A percentile compares a stretch with the other conserved stretches of the same genome.
Conservation (phyloP, 2,329 filamentous ascomycete genomes). For the Trichoderma sp. region DNA sequence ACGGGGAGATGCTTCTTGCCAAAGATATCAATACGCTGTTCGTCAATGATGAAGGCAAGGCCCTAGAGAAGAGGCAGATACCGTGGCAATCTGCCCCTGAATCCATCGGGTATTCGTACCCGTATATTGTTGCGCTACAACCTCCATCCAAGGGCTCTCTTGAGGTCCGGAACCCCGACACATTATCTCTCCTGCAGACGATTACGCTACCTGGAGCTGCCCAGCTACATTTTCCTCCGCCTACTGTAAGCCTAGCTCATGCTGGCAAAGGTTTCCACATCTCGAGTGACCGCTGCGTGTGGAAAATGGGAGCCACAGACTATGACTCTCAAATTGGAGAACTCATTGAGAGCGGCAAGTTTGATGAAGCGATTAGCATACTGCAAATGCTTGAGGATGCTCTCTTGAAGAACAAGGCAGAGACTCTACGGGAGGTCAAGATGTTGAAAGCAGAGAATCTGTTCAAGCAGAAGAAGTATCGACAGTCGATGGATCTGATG, state of each 20-base stretch:
- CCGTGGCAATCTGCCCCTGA: slow-evolving; percentile 88
- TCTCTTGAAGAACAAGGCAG: slow-evolving; percentile 75
- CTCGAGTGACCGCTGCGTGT: slow-evolving; percentile 84
- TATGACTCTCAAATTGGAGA: slow-evolving; percentile 89
- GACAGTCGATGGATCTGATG: slow-evolving; percentile 85
- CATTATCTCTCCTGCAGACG: slow-evolving; percentile 82
- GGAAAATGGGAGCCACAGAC: slow-evolving; percentile 91
- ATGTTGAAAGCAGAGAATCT: slow-evolving; percentile 85
- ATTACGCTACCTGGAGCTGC: slow-evolving; percentile 78
- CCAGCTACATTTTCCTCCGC: slow-evolving; percentile 86
- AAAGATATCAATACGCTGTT: slow-evolving; percentile 97
- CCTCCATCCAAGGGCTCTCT: slow-evolving; percentile 77
- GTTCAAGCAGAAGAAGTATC: slow-evolving; percentile 79
- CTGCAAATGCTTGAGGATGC: slow-evolving; percentile 90
- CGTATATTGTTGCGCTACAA: slow-evolving; percentile 86
- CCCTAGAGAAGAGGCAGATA: slow-evolving; percentile 81
- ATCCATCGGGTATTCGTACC: slow-evolving; percentile 92
- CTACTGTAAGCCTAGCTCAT: slow-evolving; percentile 90
- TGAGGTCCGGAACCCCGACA: slow-evolving; percentile 90
- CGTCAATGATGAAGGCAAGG: slow-evolving; percentile 77
- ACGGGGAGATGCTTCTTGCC: slow-evolving; percentile 87
- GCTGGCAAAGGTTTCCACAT: slow-evolving; percentile 95
- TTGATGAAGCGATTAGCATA: slow-evolving; percentile 90
- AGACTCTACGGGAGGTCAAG: slow-evolving; percentile 79
- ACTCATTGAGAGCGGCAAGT: slow-evolving; percentile 67